Evolutionary conservation across 768 basidiomycete species (phyloP), one percentile per base, ranked within the genome.

Genomic region (Mycena haematopus): DNA sequence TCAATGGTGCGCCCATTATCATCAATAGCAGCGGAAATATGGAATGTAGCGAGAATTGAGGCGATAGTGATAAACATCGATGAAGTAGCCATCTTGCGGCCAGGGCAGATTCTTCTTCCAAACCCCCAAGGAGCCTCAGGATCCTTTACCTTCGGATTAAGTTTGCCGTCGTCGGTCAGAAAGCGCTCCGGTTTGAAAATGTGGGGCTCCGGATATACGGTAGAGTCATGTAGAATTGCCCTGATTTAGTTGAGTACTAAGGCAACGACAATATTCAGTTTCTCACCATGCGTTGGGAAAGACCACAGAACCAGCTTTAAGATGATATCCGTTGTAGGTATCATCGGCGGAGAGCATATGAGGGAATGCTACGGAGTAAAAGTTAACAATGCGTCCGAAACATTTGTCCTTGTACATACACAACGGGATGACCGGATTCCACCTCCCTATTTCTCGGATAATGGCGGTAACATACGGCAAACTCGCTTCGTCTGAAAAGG

Each of bases 101-200:
- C 65, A 3, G 60, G 60, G 35, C 65, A 65, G 8, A 29, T 22
- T 17, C 66, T 33, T 8, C 62, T 47, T 17, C 71, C 71, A 33
- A 70, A 72, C 22, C 71, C 70, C 68, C 71, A 71, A 3, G 45
- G 33, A 3, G 61, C 58, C 6, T 70, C 72, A 5, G 65, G 62
- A 31, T 71, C 70, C 19, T 66, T 65, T 14, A 69, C 66, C 1
- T 60, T 52, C 1, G 62, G 62, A n/a, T 67, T 52, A 13, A 65
- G 35, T 46, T 68, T 67, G 0, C 65, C 27, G 54, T 71, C 46
- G 19, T 11, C 5, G 68, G 78, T 65, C 67, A 74, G 50, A 58
- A 76, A 79, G 8, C 78, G 70, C 31, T 76, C 77, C 2, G 78
- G 78, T 10, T 68, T 62, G 65, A 78, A 79, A 15, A 17, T 35